phyloP scores from a whole-genome alignment of 345 rosid genomes.

The Aquilaria yunnanensis region DNA sequence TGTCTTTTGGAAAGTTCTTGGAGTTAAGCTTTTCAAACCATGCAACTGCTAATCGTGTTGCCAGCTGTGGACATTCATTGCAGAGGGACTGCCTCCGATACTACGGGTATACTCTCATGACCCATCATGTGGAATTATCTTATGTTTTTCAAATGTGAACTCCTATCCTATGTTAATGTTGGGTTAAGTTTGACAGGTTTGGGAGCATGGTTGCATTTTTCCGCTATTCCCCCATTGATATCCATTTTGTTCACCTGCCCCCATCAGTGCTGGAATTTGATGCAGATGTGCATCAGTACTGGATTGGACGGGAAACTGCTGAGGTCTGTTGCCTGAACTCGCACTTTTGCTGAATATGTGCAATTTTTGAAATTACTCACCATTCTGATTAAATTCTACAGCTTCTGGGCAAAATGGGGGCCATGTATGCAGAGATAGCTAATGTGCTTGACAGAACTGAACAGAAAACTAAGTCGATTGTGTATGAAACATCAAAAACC shows the following conservation, averaged over 20 bases:
- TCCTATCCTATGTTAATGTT: slow-evolving; percentile 12
- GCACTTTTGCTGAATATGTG: slow-evolving; percentile 4
- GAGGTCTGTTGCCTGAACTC: slow-evolving; percentile 36
- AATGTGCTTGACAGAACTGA: slow-evolving; percentile 53
- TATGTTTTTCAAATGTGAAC: neutral
- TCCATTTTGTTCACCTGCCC: slow-evolving; percentile 74
- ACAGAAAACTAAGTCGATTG: slow-evolving; percentile 41
- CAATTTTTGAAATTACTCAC: neutral
- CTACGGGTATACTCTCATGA: slow-evolving; percentile 60
- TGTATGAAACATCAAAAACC: slow-evolving; percentile 33
- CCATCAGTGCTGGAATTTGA: slow-evolving; percentile 70
- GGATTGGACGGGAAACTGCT: slow-evolving; percentile 73
- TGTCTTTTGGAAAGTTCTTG: slow-evolving; percentile 95
- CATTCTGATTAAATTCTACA: slow-evolving; percentile 20
- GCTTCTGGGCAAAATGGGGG: slow-evolving; percentile 62
- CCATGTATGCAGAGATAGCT: slow-evolving; percentile 57
- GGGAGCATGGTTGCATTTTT: slow-evolving; percentile 98
- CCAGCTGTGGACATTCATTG: slow-evolving; percentile 97
- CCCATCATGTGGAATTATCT: slow-evolving; percentile 3
- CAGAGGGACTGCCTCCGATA: slow-evolving; percentile 96
- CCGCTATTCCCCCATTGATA: slow-evolving; percentile 89
- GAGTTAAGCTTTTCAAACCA: slow-evolving; percentile 98
- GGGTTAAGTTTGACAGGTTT: slow-evolving; percentile 41
- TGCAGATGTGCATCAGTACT: slow-evolving; percentile 54
- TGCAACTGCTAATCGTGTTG: slow-evolving; percentile 96